Conservation (phyloP, 2,329 filamentous ascomycete genomes). For the Blastomyces percursus region DNA sequence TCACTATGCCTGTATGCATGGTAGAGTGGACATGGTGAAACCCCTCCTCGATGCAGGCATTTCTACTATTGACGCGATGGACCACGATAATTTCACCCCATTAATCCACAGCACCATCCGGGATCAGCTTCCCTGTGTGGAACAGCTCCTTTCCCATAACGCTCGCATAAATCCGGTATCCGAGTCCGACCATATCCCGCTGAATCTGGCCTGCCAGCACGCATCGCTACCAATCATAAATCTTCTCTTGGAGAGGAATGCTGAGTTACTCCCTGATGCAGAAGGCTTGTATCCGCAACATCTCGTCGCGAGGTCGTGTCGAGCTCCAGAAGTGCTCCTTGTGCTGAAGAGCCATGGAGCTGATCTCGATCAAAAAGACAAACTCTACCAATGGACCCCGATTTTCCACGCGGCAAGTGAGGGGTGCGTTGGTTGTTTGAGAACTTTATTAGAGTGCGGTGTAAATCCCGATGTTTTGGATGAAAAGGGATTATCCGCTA, state of each 20-base stretch:
- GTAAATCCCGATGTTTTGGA: constrained; percentile 72
- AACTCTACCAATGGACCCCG: constrained; percentile 94
- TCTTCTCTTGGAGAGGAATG: constrained; percentile 68
- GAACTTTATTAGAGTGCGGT: constrained; percentile 66
- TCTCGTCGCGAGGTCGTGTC: constrained; percentile 79
- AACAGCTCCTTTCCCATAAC: constrained; percentile 61
- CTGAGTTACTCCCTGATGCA: constrained; percentile 79
- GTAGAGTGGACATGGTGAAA: constrained; percentile 71
- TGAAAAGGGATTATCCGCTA: constrained; percentile 83
- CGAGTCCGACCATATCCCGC: constrained; percentile 81
- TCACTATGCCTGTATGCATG: constrained; percentile 95
- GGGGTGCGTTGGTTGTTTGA: constrained; percentile 79
- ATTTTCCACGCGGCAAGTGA: constrained; percentile 94
- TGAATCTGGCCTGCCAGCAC: constrained; percentile 92
- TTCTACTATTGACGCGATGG: constrained; percentile 72
- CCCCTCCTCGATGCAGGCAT: constrained; percentile 58
- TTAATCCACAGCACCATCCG: constrained; percentile 92
- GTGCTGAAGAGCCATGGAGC: constrained; percentile 77
- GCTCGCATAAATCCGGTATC: constrained; percentile 79
- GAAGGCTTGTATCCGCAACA: constrained; percentile 97
- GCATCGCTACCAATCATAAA: constrained; percentile 76
- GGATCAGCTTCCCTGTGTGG: constrained; percentile 67
- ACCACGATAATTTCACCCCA: constrained; percentile 95
- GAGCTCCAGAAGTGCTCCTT: constrained; percentile 66
- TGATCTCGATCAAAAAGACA: constrained; percentile 84